Evolutionary conservation across 371 early-diverging fungal genomes (phyloP), one percentile per base, ranked within the genome.

Genomic region (Haplosporangium sp.): DNA sequence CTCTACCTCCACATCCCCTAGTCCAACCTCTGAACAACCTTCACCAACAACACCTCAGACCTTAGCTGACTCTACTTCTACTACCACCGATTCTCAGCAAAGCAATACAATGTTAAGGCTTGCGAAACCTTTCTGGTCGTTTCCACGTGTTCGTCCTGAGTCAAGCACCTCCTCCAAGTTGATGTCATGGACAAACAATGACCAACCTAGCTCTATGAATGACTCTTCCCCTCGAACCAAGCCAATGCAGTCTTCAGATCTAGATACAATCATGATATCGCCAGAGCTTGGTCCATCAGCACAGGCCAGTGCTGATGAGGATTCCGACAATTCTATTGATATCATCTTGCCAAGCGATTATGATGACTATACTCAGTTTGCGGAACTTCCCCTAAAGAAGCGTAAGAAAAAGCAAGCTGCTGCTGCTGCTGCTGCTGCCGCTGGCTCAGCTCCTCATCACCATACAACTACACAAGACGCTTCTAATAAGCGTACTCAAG

Each of bases 331-430:
- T 8, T 79, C 79, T 6, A 67, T 79, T 37, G 79, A 79, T 37
- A 62, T 79, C 34, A 79, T 79, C 58, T 44, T 61, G 45, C 79
- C 71, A 1, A 63, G 45, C 15, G 79, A 79, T 42, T 79, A 79
- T 47, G 66, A 67, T 5, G 79, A 79, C 57, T 79, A 79, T 40
- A 79, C 79, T 27, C 74, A 71, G 58, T 74, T 71, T 45, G 79
- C 79, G 0, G 79, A 79, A 19, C 61, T 73, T 10, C 78, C 78
- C 11, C 71, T 73, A 50, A 78, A 78, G 74, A 78, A 73, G 40
- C 69, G 74, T 34, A 78, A 78, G 50, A 78, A 78, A 38, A 11
- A 70, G 59, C 45, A 65, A 60, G 66, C 65, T 0, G 58, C 67
- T 6, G 63, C 67, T 4, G 78, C 78, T 19, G 58, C 58, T 11